Evolutionary conservation across 2,329 filamentous ascomycete species (phyloP).

Genomic region (Phoma sp.): DNA sequence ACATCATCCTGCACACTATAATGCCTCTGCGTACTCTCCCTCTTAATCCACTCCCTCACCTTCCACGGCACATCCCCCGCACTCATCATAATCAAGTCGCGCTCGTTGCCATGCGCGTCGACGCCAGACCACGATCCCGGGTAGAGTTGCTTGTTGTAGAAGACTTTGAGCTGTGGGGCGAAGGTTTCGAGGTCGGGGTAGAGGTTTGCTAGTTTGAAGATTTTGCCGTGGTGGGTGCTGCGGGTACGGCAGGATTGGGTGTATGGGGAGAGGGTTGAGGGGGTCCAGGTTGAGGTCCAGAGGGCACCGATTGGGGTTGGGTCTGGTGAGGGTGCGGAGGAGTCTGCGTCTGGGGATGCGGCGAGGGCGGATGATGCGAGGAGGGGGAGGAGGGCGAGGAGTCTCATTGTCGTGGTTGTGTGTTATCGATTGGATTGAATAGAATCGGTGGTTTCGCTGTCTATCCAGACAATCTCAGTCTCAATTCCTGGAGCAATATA

Average conservation of each 20-base stretch:
- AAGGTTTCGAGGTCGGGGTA: slow-evolving; percentile 42
- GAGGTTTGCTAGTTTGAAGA: slow-evolving; percentile 43
- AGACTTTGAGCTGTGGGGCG: slow-evolving; percentile 47
- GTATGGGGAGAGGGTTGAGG: slow-evolving; percentile 30
- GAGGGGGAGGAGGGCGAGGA: slow-evolving; percentile 32
- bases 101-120: slow-evolving; percentile 61
- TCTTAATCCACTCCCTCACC: slow-evolving; percentile 57
- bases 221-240: slow-evolving; percentile 32
- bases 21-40: slow-evolving; percentile 51
- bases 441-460: too few species aligned
- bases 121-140: slow-evolving; percentile 62
- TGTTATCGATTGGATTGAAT: too few species aligned
- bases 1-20: slow-evolving; percentile 53
- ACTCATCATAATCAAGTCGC: slow-evolving; percentile 58
- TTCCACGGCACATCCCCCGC: slow-evolving; percentile 55
- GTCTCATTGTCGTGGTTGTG: slow-evolving; percentile 35
- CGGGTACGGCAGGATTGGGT: slow-evolving; percentile 28
- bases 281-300: slow-evolving; percentile 42
- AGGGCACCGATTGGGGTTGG: slow-evolving; percentile 40
- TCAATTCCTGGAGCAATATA: neutral
- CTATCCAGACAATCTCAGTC: too few species aligned
- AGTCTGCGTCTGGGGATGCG: slow-evolving; percentile 19
- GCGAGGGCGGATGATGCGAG: slow-evolving; percentile 28
- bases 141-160: slow-evolving; percentile 50
- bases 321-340: slow-evolving; percentile 19